These are phyloP conservation scores for Biscogniauxia sp. DNA, from an alignment of 2,329 filamentous ascomycete genomes.

Conservation along the genomic window DNA sequence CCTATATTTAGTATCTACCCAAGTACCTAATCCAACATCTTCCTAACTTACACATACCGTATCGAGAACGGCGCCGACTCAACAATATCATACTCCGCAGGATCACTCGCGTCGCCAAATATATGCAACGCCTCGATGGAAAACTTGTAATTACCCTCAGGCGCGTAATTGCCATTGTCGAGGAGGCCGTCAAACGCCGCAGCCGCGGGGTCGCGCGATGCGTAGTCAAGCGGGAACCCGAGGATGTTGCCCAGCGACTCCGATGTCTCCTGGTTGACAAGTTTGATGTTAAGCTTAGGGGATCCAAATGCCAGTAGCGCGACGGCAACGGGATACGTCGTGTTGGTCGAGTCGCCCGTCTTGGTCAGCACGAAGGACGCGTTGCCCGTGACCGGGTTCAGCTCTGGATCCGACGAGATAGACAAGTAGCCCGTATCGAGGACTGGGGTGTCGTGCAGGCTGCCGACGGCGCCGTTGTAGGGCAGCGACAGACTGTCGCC, in stretches of 20 bases:
- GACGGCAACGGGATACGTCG: conserved; percentile 39
- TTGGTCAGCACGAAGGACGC: conserved; percentile 28
- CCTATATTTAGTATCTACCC: not conserved
- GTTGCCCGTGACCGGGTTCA: conserved; percentile 24
- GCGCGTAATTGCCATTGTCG: conserved; percentile 45
- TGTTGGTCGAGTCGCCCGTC: conserved; percentile 18
- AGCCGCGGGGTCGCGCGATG: conserved; percentile 33
- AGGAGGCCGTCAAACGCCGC: conserved; percentile 47
- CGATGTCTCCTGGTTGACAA: conserved; percentile 37
- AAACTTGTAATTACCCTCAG: conserved; percentile 50
- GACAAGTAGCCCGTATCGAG: conserved; percentile 36
- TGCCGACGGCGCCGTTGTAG: conserved; percentile 37
- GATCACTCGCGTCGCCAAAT: conserved; percentile 45
- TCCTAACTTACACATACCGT: conserved; percentile 35
- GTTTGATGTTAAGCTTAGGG: conserved; percentile 41
- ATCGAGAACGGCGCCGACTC: conserved; percentile 45
- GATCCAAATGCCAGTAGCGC: conserved; percentile 46
- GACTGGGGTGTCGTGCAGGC: conserved; percentile 34
- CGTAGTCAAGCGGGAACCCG: conserved; percentile 38
- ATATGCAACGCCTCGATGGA: conserved; percentile 48
- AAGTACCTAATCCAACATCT: not conserved
- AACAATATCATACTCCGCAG: conserved; percentile 46
- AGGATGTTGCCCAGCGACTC: conserved; percentile 40
- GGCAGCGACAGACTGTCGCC: conserved; percentile 35
- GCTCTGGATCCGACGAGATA: conserved; percentile 33